Evolutionary conservation across 257 asterid species (phyloP), one percentile per base, ranked within the genome.

Genomic region (Knoxia roxburghii): DNA sequence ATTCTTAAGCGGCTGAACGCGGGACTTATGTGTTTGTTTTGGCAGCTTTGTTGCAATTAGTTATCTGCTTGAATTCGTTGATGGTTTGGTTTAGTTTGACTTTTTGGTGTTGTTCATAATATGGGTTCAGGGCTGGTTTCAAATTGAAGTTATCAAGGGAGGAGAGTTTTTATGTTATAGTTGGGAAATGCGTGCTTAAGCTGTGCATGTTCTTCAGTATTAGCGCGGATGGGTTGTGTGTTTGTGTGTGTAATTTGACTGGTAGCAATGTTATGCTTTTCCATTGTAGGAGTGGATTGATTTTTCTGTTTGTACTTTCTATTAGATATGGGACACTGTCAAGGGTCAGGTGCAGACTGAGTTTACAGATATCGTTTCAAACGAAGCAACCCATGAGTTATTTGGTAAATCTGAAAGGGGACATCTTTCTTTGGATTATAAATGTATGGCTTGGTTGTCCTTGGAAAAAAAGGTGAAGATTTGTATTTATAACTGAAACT

Each of bases 311-410:
- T 64, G 73, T 66, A 37, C 18, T 56, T 67, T 60, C 68, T 39
- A 20, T 71, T 60, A 93, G 99, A 83, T 90, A 82, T 90, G 99
- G 95, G 96, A 93, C 83, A 88, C 99, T 0, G 87, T 65, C 52
- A 93, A 90, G 74, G 95, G 96, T 78, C 96, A 86, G 80, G 69
- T 93, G 49, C 99, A 90, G 79, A 78, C 95, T 12, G 99, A 93
- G 77, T 86, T 90, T 74, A 81, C 95, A 11, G 97, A 93, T 68
- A 75, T 90, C 72, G 83, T 81, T 66, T 78, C 90, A 17, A 61
- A 76, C 0, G 90, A 88, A 59, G 58, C 81, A 8, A 43, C 64
- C 0, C 73, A 58, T 41, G 43, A 76, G 57, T 70, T 84, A 56
- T 78, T 93, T 24, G 77, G 76, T 43, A 86, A 84, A 39, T 71